These are phyloP conservation scores for Cyclostephanos tholiformis DNA, from an alignment of 108 stramenopile genomes.

Conservation along the genomic window DNA sequence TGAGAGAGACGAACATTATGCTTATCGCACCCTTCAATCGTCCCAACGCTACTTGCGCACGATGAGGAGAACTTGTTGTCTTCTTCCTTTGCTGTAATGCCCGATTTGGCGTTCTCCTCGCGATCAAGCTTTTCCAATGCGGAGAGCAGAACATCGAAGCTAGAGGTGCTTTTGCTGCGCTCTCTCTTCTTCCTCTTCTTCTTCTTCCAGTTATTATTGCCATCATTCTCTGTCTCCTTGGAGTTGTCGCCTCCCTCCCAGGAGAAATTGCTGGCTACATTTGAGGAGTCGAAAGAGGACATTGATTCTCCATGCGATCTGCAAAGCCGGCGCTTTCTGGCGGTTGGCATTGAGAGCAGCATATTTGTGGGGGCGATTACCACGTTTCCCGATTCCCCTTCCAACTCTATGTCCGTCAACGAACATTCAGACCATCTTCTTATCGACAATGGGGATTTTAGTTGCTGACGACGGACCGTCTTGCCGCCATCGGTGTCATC, in stretches of 20 bases:
- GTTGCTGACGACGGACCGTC: too few relatives aligned
- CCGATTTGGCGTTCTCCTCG: slow-evolving; percentile 18
- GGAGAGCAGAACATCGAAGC: slow-evolving; percentile 32
- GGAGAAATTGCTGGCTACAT: not conserved
- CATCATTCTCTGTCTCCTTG: not conserved
- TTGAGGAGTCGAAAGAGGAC: not conserved
- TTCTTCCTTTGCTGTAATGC: not conserved
- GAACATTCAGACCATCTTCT: not conserved
- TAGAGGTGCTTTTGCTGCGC: slow-evolving; percentile 17
- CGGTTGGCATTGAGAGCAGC: too few relatives aligned
- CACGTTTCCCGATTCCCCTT: slow-evolving; percentile 20
- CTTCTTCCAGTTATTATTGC: not conserved
- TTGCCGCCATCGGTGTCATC: too few relatives aligned
- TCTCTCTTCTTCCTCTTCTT: not conserved
- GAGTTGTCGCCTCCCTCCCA: not conserved
- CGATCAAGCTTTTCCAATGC: slow-evolving; percentile 27
- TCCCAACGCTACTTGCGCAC: not conserved
- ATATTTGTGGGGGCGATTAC: too few relatives aligned
- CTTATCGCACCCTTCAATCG: not conserved
- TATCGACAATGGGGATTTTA: not conserved
- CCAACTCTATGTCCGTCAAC: slow-evolving; percentile 3
- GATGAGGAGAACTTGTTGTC: slow-evolving; percentile 14
- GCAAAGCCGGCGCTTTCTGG: not conserved
- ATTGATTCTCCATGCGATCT: too few relatives aligned
- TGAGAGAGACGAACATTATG: not conserved